Base-by-base conservation (phyloP, 768 basidiomycete genomes). In the Xerocomellus chrysenteron region DNA sequence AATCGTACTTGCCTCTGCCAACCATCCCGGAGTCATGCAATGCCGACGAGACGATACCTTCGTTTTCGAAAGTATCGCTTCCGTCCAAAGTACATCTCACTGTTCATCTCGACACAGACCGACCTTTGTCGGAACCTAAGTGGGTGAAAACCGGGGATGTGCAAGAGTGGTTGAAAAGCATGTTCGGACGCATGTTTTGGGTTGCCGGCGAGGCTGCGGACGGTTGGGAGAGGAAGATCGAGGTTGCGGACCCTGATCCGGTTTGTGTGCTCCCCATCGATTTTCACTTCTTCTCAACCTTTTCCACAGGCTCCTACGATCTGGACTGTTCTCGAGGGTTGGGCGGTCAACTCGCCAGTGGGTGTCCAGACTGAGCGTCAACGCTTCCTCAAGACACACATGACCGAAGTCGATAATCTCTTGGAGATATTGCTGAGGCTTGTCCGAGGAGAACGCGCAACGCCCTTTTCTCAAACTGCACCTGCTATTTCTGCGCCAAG, bases 131-230 rank as follows among this genome's bases (percentile, higher is more conserved):
- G 16, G 94, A 98, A 70, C 94, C 97, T 8, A 90, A 93, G 70
- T 99, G 96, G 97, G 93, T 94, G 37, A 92, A 94, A 72, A 88
- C 89, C 9, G 96, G 96, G 32, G 91, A 95, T 67, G 83, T 95
- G 24, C 92, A 96, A 64, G 94, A 94, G 39, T 98, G 95, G 95
- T 75, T 92, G 64, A 84, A 85, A 71, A 90, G 83, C 64, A 91
- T 92, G 80, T 90, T 92, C 71, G 91, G 90, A 3, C 78, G 89
- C 37, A 90, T 90, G 86, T 90, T 91, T 66, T 91, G 88, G 88
- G 86, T 88, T 45, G 82, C 88, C 28, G 88, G 87, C 6, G 88
- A 90, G 51, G 88, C 86, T 13, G 84, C 86, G n/a, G 88, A 88
- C 60, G 89, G 90, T 10, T 99, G 97, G 97, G 89, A 90, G 73